phyloP scores from a whole-genome alignment of 208 protist species.

The Trypanosoma boissoni region DNA sequence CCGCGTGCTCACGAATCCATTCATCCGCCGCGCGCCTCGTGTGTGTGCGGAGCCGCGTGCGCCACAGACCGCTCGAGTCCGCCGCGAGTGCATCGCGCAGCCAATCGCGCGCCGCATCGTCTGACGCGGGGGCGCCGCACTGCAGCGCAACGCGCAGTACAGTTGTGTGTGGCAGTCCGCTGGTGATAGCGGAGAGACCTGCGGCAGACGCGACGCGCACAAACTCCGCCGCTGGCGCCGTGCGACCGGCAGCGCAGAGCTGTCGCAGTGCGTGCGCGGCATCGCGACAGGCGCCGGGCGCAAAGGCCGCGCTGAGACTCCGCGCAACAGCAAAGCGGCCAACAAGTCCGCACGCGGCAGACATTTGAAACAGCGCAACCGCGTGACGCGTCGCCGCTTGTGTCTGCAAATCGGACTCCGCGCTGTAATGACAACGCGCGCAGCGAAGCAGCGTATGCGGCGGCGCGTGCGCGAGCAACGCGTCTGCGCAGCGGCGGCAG shows the following conservation, averaged over 20 bases:
- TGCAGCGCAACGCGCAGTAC: constrained; percentile 45
- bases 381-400: constrained; percentile 46
- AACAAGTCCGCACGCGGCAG: constrained; percentile 43
- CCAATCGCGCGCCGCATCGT: constrained; percentile 32
- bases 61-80: background rate
- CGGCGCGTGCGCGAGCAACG: constrained; percentile 31
- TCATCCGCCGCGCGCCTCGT: background rate
- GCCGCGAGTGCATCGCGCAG: too few relatives aligned
- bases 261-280: constrained; percentile 36
- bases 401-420: constrained; percentile 54
- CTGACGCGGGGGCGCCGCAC: too few relatives aligned
- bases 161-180: constrained; percentile 31
- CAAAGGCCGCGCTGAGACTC: constrained; percentile 41
- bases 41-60: background rate
- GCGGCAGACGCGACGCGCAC: constrained; percentile 37
- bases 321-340: constrained; percentile 48
- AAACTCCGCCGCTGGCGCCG: constrained; percentile 26
- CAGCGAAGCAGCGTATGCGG: constrained; percentile 42
- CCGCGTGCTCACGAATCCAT: background rate
- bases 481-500: constrained; percentile 57
- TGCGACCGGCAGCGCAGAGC: constrained; percentile 19
- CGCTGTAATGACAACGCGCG: constrained; percentile 70
- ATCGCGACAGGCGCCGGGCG: constrained; percentile 9
- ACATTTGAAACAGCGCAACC: constrained; percentile 56
- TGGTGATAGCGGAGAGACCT: constrained; percentile 46